A percentile compares a stretch with the other conserved stretches of the same genome.
phyloP scores from a whole-genome alignment of 352 stramenopile genomes.

The Globisporangium lucens region DNA sequence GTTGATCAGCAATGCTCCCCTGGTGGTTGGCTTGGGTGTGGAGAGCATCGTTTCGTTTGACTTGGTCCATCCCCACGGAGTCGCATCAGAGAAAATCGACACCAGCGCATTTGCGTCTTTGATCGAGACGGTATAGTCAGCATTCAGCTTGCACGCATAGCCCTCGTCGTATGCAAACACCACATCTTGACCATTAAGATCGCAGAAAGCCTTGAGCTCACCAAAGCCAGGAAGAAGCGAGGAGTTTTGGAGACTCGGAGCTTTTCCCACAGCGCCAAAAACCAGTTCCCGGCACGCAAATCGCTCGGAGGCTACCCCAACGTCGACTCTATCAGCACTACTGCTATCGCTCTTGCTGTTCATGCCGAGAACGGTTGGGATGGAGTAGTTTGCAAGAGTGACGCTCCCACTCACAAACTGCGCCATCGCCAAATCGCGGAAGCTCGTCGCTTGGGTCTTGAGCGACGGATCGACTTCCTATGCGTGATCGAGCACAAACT shows the following conservation, averaged over 20 bases:
- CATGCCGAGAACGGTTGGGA: constrained; percentile 16
- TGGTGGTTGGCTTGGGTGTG: constrained; percentile 17
- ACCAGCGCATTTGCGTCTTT: constrained; percentile 21
- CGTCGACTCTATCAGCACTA: constrained; percentile 19
- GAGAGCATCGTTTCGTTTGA: constrained; percentile 8
- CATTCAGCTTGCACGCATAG: constrained; percentile 21
- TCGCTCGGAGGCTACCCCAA: constrained; percentile 39
- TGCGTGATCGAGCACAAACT: constrained; percentile 32
- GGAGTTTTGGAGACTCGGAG: constrained; percentile 13
- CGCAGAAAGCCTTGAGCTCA: constrained; percentile 49
- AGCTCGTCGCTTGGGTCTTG: neutral
- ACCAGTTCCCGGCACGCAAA: constrained; percentile 23
- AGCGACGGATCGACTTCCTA: constrained; percentile 12
- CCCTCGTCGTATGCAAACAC: constrained; percentile 33
- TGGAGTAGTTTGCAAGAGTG: constrained; percentile 27
- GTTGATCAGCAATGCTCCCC: constrained; percentile 42
- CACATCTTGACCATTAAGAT: constrained; percentile 21
- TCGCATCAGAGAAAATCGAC: constrained; percentile 21
- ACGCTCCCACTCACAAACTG: constrained; percentile 51
- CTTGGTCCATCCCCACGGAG: constrained; percentile 25
- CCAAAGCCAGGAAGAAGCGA: constrained; percentile 30
- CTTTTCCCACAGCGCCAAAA: constrained; percentile 20
- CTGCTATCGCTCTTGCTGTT: constrained; percentile 3
- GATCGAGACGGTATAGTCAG: constrained; percentile 25
- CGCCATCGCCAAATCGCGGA: constrained; percentile 29